phyloP scores from a whole-genome alignment of 352 stramenopile genomes.

The Globisporangium canariense region DNA sequence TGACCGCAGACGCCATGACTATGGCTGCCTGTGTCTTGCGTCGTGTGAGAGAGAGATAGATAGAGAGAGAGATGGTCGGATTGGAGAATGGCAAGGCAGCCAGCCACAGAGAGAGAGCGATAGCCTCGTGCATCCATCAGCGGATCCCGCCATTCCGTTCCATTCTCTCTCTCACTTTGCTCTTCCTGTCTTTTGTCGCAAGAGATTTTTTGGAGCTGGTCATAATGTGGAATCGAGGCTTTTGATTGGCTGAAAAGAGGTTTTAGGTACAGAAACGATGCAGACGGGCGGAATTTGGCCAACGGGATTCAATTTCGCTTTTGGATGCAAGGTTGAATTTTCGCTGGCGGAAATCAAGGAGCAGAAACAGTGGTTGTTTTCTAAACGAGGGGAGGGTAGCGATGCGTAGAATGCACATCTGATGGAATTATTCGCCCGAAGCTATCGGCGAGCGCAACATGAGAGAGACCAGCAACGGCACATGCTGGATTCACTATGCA shows the following conservation, averaged over 20 bases:
- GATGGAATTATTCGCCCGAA: too few relatives aligned
- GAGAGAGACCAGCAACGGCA: too few relatives aligned
- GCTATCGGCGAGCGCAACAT: too few relatives aligned
- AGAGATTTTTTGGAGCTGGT: slow-evolving; percentile 5
- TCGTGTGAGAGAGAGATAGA: too few relatives aligned
- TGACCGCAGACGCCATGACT: slow-evolving; percentile 3
- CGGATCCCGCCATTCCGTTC: background rate
- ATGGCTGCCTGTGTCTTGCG: background rate
- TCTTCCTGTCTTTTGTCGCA: background rate
- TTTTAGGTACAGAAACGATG: background rate
- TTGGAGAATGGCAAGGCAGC: background rate
- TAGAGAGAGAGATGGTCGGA: background rate
- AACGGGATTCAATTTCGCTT: background rate
- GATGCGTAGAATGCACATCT: too few relatives aligned
- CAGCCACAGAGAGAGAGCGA: background rate
- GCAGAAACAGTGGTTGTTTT: background rate
- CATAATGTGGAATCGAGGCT: too few relatives aligned
- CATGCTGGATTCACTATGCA: too few relatives aligned
- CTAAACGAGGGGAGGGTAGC: too few relatives aligned
- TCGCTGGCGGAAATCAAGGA: background rate
- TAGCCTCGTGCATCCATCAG: background rate
- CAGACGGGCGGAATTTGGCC: background rate
- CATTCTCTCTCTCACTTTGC: background rate
- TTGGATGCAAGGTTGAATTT: background rate
- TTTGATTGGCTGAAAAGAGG: background rate